Base-by-base conservation (phyloP, 2,329 filamentous ascomycete genomes). In the Elsinoe arachidis region DNA sequence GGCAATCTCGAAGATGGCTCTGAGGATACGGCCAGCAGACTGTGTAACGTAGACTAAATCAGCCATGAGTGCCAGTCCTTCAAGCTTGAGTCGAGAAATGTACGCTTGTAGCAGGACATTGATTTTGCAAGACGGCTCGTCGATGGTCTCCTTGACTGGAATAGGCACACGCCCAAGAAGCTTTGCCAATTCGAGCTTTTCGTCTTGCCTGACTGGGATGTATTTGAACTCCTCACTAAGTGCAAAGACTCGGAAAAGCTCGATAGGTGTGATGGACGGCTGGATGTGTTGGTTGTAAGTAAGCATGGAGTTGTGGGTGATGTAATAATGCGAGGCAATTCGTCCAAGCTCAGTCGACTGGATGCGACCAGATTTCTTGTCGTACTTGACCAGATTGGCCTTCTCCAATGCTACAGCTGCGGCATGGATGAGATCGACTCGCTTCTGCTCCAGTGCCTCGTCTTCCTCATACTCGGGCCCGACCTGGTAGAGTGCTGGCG, bases 31-130 rank as follows among this genome's bases (percentile, higher is more conserved):
- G 33, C 93, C 93, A 52, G 93, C 93, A 21, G 92, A 97, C 69
- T 99, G 95, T 1, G 93, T 99, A 56, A 99, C 92, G 67, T 99
- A 99, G 2, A 99, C 93, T 79, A 99, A 86, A 71, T 99, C 93
- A 26, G 93, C 92, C 92, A 99, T 97, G 61, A 99, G 76, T 2
- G 93, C 93, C 57, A 99, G 78, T 1, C 93, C 93, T 60, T 97
- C 92, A 0, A 99, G 82, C 72, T 92, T 95, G 55, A 99, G 83
- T 55, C 93, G 84, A 47, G 92, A 97, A 59, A 99, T 96, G 68
- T 93, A 99, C 2, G 93, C 93, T 71, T 99, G 93, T 5, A 99
- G 78, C 21, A 99, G 81, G 38, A 99, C 93, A 65, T 99, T 99
- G 74, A 99, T 96, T 77, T 99, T 99, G 59, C 91, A 90, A 63